Percentiles rank a stretch among this genome's conserved stretches.
phyloP scores from a whole-genome alignment of 257 asterid genomes.

The Anisodus tanguticus region DNA sequence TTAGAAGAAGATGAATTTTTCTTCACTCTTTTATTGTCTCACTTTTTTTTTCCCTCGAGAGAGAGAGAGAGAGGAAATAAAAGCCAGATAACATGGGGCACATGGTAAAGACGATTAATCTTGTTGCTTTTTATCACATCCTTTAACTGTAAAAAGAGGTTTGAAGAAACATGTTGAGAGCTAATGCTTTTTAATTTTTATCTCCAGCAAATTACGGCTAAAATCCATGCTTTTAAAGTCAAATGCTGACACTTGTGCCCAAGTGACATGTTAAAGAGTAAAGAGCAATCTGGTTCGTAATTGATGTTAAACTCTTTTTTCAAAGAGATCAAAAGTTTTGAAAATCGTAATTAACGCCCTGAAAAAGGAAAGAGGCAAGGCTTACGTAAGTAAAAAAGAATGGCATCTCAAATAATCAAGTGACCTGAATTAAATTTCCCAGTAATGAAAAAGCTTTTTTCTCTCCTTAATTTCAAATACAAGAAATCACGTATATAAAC shows the following conservation, averaged over 20 bases:
- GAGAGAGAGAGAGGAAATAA: neutral
- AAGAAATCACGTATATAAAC: neutral
- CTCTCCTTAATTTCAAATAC: neutral
- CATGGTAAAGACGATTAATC: conserved; percentile 57
- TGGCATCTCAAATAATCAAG: neutral
- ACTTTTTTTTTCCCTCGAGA: neutral
- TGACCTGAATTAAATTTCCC: neutral
- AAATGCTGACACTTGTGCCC: conserved; percentile 50
- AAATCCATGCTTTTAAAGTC: conserved; percentile 53
- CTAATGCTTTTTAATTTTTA: conserved; percentile 44
- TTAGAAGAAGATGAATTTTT: neutral
- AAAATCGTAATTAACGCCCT: neutral
- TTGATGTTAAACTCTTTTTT: neutral
- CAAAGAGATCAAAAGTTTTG: neutral
- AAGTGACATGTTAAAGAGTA: neutral
- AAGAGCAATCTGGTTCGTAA: neutral
- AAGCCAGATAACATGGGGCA: conserved; percentile 50
- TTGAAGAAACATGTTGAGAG: conserved; percentile 47
- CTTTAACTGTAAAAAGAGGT: conserved; percentile 64
- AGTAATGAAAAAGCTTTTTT: neutral
- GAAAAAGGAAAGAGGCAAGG: neutral
- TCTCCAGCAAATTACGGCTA: conserved; percentile 43
- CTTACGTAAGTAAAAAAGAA: conserved; percentile 34
- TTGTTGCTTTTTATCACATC: conserved; percentile 69
- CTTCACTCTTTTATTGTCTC: neutral